These are phyloP conservation scores for Rhodotorula glutinis DNA, from an alignment of 1,284 basidiomycete genomes.

Conservation along the genomic window DNA sequence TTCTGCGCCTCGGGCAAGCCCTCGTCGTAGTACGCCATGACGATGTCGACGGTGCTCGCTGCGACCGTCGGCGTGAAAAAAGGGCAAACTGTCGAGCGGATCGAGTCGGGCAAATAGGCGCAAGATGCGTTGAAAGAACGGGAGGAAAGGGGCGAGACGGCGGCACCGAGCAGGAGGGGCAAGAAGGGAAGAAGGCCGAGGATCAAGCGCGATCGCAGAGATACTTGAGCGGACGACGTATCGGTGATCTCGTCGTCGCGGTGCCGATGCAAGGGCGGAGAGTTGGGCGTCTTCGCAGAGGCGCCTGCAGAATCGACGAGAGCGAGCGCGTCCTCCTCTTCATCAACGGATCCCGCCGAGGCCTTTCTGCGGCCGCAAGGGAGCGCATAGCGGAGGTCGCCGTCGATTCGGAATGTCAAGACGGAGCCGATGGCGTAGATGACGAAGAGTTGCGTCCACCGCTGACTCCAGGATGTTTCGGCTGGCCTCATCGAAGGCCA, in stretches of 20 bases:
- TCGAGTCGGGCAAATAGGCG: slow-evolving; percentile 18
- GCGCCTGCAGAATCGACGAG: not conserved
- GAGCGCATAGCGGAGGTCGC: not conserved
- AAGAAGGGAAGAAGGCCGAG: slow-evolving; percentile 29
- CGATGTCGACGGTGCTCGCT: slow-evolving; percentile 31
- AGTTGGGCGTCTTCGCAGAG: not conserved
- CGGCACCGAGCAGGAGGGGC: slow-evolving; percentile 15
- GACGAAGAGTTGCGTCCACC: slow-evolving; percentile 27
- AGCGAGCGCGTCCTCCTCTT: not conserved
- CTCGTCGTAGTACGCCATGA: slow-evolving; percentile 36
- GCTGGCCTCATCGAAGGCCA: not conserved
- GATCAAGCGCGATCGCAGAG: not conserved
- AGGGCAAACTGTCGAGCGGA: slow-evolving; percentile 26
- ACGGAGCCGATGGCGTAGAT: slow-evolving; percentile 16
- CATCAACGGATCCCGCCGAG: not conserved
- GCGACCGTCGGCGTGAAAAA: not conserved
- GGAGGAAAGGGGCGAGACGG: slow-evolving; percentile 11
- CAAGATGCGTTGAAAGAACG: slow-evolving; percentile 10
- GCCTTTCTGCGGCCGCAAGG: not conserved
- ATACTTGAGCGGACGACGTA: not conserved
- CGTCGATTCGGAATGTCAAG: not conserved
- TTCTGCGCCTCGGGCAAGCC: slow-evolving; percentile 1
- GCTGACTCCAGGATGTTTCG: slow-evolving; percentile 1
- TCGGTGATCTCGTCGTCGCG: not conserved
- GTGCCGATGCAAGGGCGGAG: not conserved